Conservation (phyloP, 2,329 filamentous ascomycete genomes). For the Berkeleyomyces rouxiae region DNA sequence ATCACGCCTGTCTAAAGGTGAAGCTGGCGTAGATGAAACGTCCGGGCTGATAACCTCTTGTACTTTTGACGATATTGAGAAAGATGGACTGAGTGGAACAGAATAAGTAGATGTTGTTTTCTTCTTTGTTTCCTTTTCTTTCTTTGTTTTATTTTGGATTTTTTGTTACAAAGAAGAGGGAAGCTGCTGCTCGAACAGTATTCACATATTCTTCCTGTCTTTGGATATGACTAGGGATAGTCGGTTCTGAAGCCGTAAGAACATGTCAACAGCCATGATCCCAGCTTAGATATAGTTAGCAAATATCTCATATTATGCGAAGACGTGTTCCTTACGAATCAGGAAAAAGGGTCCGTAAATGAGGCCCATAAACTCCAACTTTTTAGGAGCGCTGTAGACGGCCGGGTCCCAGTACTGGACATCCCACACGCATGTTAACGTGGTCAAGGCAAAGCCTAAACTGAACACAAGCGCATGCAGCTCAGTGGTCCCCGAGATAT, state of each 20-base stretch:
- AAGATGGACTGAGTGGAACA: too few relatives aligned
- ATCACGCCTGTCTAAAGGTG: too few relatives aligned
- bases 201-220: conserved; percentile 10
- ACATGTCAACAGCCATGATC: conserved; percentile 39
- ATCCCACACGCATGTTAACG: conserved; percentile 34
- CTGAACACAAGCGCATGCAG: conserved; percentile 35
- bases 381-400: conserved; percentile 28
- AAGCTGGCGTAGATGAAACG: too few relatives aligned
- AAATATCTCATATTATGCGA: conserved; percentile 2
- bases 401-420: conserved; percentile 31
- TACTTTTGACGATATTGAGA: too few relatives aligned
- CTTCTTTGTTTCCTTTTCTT: too few relatives aligned
- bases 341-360: conserved; percentile 36
- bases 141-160: too few relatives aligned
- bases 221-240: conserved; percentile 19
- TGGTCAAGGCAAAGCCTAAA: conserved; percentile 34
- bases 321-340: conserved; percentile 29
- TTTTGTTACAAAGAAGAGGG: too few relatives aligned
- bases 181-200: not conserved
- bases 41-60: too few relatives aligned
- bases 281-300: conserved; percentile 23
- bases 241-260: conserved; percentile 30
- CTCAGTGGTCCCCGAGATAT: conserved; percentile 24
- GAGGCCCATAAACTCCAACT: conserved; percentile 29
- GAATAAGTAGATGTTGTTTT: too few relatives aligned